A percentile compares a stretch with the other conserved stretches of the same genome.
These are phyloP conservation scores for Hypericum androsaemum DNA, from an alignment of 345 rosid species.

Conservation along the genomic window DNA sequence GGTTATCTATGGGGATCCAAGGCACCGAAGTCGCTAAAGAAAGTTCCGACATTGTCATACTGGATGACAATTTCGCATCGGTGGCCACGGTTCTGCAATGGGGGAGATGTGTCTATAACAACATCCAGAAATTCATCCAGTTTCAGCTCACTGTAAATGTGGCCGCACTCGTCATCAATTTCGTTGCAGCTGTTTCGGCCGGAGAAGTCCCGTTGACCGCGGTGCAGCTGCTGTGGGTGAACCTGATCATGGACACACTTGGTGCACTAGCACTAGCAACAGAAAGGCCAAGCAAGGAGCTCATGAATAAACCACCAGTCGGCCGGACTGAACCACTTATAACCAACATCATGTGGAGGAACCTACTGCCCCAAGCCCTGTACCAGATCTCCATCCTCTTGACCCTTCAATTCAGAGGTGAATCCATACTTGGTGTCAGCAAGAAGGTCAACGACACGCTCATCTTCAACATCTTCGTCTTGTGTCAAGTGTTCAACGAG, in stretches of 20 bases:
- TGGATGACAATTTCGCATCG: no score
- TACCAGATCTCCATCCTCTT: background rate
- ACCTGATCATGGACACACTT: background rate
- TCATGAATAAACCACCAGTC: background rate
- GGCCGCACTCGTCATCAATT: background rate
- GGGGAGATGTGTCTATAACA: background rate
- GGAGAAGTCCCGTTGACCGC: background rate
- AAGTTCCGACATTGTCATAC: no score
- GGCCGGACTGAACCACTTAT: background rate
- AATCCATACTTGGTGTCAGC: background rate
- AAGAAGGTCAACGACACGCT: background rate
- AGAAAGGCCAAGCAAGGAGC: background rate
- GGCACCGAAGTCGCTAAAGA: background rate
- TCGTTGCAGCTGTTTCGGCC: background rate
- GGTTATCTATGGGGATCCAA: background rate
- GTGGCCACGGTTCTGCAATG: no score
- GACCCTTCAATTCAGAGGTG: background rate
- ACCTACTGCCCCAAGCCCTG: background rate
- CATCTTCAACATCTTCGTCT: background rate
- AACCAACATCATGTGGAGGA: constrained; percentile 3
- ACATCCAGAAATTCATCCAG: background rate
- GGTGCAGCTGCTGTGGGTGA: background rate
- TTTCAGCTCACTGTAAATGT: background rate
- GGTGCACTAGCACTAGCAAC: background rate
- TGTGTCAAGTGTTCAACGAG: background rate